Base-by-base conservation (phyloP, 1,284 basidiomycete species). In the Cryptococcus hybrid region DNA sequence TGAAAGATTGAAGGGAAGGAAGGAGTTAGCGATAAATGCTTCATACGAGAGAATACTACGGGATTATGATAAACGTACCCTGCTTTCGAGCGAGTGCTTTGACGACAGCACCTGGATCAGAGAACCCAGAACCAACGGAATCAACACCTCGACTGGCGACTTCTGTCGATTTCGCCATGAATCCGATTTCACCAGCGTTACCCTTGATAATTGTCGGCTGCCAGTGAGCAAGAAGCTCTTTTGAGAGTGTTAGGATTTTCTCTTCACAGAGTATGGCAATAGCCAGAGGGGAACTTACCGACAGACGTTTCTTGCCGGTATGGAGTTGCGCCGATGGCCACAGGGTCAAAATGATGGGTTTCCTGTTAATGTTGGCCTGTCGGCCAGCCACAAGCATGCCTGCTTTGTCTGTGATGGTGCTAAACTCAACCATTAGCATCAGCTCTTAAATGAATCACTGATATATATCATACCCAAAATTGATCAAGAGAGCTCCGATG, bases 141-240 rank as follows among this genome's bases (percentile, higher is more conserved):
- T 98, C 95, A 2, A 98, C 94, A 1, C 95, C 94, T 70, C 86
- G 86, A n/a, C 88, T 83, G 62, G 82, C 76, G 3, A 92, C 90
- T 79, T 92, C 92, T n/a, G 75, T 74, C 0, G 87, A 88, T 13
- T 87, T 84, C 1, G 87, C 84, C 11, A 97, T 79, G 0, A 88
- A 82, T 0, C 86, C 90, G 24, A 98, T 86, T 76, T 98, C 95
- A 18, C 86, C 92, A 0, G 92, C 89, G 71, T 98, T 98, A 5
- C 94, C 95, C 77, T 98, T 98, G 79, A 98, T 92, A 15, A 96
- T 87, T 15, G 88, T 88, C 13, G 89, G 86, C 74, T 97, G 93
- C 84, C 89, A 95, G 48, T 83, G 79, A 61, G 89, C 83, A n/a
- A 97, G 79, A 11, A 97, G 82, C 55, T 87, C 89, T 85, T 30